Conservation (phyloP, 192 early-diverging fungal species). For the Coemansia sp. region DNA sequence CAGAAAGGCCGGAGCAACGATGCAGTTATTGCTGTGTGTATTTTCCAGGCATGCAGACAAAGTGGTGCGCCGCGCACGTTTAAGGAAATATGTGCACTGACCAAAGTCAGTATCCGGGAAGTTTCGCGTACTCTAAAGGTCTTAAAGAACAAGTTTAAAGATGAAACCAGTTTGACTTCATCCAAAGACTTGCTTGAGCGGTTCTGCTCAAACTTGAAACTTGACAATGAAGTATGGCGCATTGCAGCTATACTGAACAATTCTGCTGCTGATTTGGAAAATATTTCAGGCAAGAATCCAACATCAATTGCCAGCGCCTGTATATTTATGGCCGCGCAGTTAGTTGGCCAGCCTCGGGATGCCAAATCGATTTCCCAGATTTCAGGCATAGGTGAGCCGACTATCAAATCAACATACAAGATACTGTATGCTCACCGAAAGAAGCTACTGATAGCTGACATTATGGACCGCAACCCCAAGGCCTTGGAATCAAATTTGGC, state of each 20-base stretch:
- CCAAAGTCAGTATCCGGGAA: constrained; percentile 87
- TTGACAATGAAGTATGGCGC: constrained; percentile 67
- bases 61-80: constrained; percentile 82
- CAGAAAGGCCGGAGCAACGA: constrained; percentile 77
- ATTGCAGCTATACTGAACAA: constrained; percentile 66
- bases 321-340: constrained; percentile 78
- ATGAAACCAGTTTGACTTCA: constrained; percentile 59
- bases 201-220: constrained; percentile 74
- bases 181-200: constrained; percentile 73
- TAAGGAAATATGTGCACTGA: constrained; percentile 86
- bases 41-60: constrained; percentile 86
- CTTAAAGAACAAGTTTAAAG: constrained; percentile 52
- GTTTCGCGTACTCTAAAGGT: constrained; percentile 72
- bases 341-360: constrained; percentile 61
- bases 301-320: constrained; percentile 89
- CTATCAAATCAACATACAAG: constrained; percentile 83
- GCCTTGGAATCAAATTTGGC: constrained; percentile 5
- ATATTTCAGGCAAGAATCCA: constrained; percentile 88
- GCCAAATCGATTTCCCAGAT: constrained; percentile 79
- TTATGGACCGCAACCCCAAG: constrained; percentile 12
- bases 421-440: constrained; percentile 55
- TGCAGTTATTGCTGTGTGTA: constrained; percentile 87
- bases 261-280: constrained; percentile 71
- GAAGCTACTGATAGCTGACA: constrained; percentile 45
- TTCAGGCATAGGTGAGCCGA: constrained; percentile 87